A percentile compares a stretch with the other conserved stretches of the same genome.
Conservation (phyloP, 2,329 filamentous ascomycete genomes). For the Incumbomyces lentus region DNA sequence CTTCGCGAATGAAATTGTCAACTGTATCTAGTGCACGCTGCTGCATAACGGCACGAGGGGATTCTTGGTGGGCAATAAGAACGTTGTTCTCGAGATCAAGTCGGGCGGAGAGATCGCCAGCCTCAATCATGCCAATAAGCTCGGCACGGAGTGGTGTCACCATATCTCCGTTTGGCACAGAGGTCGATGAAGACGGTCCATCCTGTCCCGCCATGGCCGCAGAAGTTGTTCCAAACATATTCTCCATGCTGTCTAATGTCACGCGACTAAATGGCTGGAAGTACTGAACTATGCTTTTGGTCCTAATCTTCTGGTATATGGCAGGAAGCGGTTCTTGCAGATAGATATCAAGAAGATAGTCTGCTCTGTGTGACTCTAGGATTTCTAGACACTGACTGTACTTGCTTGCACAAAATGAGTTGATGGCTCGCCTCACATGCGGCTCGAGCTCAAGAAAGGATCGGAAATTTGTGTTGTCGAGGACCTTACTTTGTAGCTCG, state of each 20-base stretch:
- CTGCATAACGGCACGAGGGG: slow-evolving; percentile 62
- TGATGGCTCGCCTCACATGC: slow-evolving; percentile 83
- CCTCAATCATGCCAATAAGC: slow-evolving; percentile 65
- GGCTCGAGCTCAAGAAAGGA: slow-evolving; percentile 85
- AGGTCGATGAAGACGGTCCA: not conserved
- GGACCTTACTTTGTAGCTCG: slow-evolving; percentile 62
- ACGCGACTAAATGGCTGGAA: slow-evolving; percentile 83
- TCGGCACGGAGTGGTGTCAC: slow-evolving; percentile 42
- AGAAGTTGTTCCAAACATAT: slow-evolving; percentile 55
- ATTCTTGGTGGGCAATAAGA: slow-evolving; percentile 59
- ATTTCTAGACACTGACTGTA: slow-evolving; percentile 78
- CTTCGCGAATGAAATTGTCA: slow-evolving; percentile 61
- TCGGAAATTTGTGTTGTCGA: slow-evolving; percentile 73
- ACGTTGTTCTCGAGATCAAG: slow-evolving; percentile 78
- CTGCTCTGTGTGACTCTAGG: slow-evolving; percentile 67
- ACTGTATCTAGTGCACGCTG: slow-evolving; percentile 57
- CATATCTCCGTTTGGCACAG: no score
- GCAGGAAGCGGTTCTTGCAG: slow-evolving; percentile 61
- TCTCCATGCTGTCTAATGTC: slow-evolving; percentile 65
- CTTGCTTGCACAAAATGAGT: slow-evolving; percentile 78
- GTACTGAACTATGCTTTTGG: slow-evolving; percentile 89
- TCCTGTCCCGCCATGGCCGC: slow-evolving; percentile 43
- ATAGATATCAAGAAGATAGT: slow-evolving; percentile 86
- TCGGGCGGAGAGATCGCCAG: slow-evolving; percentile 60
- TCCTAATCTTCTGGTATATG: slow-evolving; percentile 67